These are phyloP conservation scores for Antrodiella citrinella DNA, from an alignment of 768 basidiomycete species.

Conservation along the genomic window DNA sequence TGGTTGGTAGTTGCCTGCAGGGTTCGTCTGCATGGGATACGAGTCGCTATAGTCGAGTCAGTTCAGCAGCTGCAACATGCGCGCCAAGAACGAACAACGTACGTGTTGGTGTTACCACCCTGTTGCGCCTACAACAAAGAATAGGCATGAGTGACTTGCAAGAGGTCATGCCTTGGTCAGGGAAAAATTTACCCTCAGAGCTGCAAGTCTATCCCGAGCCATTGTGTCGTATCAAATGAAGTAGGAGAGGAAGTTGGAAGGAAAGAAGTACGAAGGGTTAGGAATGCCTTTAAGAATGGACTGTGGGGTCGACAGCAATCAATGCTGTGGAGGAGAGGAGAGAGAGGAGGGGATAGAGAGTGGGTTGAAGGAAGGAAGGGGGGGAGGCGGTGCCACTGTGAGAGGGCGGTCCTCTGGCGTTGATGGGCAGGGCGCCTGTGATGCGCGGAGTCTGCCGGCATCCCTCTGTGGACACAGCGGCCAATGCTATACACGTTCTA, in stretches of 20 bases:
- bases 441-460: too few species aligned
- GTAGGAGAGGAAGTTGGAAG: slow-evolving; percentile 7
- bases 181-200: slow-evolving; percentile 60
- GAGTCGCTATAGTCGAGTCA: slow-evolving; percentile 35
- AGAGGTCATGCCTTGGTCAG: slow-evolving; percentile 6
- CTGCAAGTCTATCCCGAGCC: slow-evolving; percentile 89
- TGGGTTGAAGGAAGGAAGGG: slow-evolving; percentile 1
- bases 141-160: not conserved
- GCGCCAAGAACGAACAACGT: slow-evolving; percentile 20
- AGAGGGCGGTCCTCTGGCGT: not conserved
- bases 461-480: too few species aligned
- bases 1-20: slow-evolving; percentile 11
- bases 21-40: slow-evolving; percentile 62
- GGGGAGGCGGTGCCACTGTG: slow-evolving; percentile 4
- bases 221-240: slow-evolving; percentile 31
- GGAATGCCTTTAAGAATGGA: slow-evolving; percentile 5
- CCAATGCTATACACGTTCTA: too few species aligned
- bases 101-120: slow-evolving; percentile 41
- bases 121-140: slow-evolving; percentile 47
- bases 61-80: slow-evolving; percentile 6
- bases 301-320: slow-evolving; percentile 8
- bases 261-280: slow-evolving; percentile 2
- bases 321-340: slow-evolving; percentile 9
- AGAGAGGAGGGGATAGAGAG: slow-evolving; percentile 2
- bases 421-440: too few species aligned